phyloP scores from a whole-genome alignment of 805 yeast genomes.

The Candida glaebosa region DNA sequence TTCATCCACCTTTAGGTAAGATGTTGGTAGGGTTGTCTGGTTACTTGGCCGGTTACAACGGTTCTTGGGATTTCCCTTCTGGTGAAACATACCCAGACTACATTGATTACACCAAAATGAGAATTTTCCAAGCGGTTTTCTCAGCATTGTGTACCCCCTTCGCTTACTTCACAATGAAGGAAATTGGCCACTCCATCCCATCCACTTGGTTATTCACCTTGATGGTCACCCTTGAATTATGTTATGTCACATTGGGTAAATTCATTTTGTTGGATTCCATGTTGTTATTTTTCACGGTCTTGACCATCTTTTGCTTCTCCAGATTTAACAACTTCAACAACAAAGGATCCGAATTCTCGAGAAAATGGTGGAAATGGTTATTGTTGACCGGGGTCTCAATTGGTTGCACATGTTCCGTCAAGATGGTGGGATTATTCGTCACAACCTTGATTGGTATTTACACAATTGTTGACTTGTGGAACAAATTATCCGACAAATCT shows the following conservation, averaged over 20 bases:
- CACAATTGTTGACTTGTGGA: conserved; percentile 86
- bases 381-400: conserved; percentile 76
- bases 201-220: conserved; percentile 60
- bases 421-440: conserved; percentile 94
- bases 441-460: conserved; percentile 87
- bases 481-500: conserved; percentile 65
- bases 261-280: conserved; percentile 76
- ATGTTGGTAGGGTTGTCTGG: conserved; percentile 78
- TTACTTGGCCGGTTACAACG: conserved; percentile 77
- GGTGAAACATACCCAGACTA: conserved; percentile 63
- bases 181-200: conserved; percentile 46
- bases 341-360: conserved; percentile 47
- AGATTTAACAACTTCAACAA: conserved; percentile 63
- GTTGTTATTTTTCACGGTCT: conserved; percentile 70
- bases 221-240: conserved; percentile 63
- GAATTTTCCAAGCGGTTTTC: conserved; percentile 67
- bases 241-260: conserved; percentile 67
- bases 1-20: conserved; percentile 85
- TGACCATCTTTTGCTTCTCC: conserved; percentile 72
- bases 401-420: conserved; percentile 90
- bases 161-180: conserved; percentile 66
- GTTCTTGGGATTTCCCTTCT: conserved; percentile 69
- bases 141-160: conserved; percentile 66
- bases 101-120: conserved; percentile 60
- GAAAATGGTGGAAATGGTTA: conserved; percentile 94